A percentile compares a stretch with the other conserved stretches of the same genome.
These are phyloP conservation scores for Boletus bicolor DNA, from an alignment of 768 basidiomycete species.

Conservation along the genomic window DNA sequence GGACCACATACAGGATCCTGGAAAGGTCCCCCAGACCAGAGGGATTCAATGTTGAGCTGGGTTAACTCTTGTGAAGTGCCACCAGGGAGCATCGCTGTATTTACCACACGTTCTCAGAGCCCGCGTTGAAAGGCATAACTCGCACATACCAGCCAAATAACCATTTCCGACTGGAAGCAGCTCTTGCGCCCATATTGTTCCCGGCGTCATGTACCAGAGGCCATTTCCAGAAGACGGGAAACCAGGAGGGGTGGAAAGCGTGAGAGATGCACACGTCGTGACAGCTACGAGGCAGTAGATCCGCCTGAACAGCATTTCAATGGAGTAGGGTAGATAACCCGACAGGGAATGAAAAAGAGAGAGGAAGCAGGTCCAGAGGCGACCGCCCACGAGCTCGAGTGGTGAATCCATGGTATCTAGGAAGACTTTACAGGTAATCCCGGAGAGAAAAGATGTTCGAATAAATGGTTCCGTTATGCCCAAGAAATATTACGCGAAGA, in stretches of 20 bases:
- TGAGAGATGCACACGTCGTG: constrained; percentile 19
- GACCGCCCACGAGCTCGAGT: constrained; percentile 15
- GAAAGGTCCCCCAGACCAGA: constrained; percentile 76
- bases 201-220: constrained; percentile 62
- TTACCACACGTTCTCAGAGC: neutral
- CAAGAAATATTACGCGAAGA: neutral
- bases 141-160: constrained; percentile 53
- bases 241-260: constrained; percentile 33
- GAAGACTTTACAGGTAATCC: neutral
- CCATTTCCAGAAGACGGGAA: constrained; percentile 75
- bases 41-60: constrained; percentile 71
- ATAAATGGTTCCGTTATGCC: neutral
- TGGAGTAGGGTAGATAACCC: constrained; percentile 15
- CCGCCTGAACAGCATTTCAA: constrained; percentile 17
- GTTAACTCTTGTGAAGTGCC: constrained; percentile 56
- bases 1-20: constrained; percentile 49
- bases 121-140: neutral
- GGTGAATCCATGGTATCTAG: constrained; percentile 22
- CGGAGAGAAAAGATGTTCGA: neutral
- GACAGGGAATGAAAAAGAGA: constrained; percentile 10
- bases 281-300: constrained; percentile 21
- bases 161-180: constrained; percentile 75
- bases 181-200: constrained; percentile 53
- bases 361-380: constrained; percentile 16
- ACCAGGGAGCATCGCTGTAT: constrained; percentile 61